Percentiles rank a stretch among this genome's conserved stretches.
Conservation (phyloP, 768 basidiomycete species). For the Lyophyllum decastes region DNA sequence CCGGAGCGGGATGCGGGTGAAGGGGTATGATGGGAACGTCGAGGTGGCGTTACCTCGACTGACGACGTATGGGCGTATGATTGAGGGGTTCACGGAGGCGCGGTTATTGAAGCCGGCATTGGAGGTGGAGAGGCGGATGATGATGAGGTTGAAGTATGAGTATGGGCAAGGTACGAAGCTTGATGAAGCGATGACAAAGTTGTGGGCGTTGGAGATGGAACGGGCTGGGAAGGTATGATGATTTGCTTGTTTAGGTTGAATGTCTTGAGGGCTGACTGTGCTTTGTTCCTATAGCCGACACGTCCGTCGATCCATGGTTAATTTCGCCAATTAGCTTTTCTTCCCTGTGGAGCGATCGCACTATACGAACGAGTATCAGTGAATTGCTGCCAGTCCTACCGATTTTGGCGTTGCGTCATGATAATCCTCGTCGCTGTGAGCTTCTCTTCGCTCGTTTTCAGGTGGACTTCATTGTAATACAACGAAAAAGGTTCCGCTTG, state of each 20-base stretch:
- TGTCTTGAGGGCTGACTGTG: background rate
- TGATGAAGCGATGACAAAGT: background rate
- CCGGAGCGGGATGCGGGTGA: background rate
- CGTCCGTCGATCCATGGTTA: background rate
- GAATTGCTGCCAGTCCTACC: background rate
- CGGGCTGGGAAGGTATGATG: background rate
- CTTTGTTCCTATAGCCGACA: background rate
- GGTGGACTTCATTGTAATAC: too few relatives aligned
- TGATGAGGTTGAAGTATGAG: background rate
- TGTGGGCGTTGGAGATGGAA: conserved; percentile 12
- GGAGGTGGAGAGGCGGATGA: conserved; percentile 17
- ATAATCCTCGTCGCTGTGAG: too few relatives aligned
- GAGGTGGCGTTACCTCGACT: background rate
- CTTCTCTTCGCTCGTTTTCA: too few relatives aligned
- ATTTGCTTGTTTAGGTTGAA: background rate
- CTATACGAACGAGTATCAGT: background rate
- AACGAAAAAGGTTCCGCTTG: too few relatives aligned
- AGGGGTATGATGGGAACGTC: conserved; percentile 3
- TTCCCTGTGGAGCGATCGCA: background rate
- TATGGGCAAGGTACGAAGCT: conserved; percentile 4
- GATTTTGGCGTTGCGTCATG: background rate
- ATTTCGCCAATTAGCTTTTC: background rate
- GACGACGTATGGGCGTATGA: conserved; percentile 13
- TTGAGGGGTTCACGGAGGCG: conserved; percentile 15
- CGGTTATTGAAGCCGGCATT: conserved; percentile 15